These are phyloP conservation scores for Letharia columbiana DNA, from an alignment of 495 filamentous ascomycete species.

Conservation along the genomic window DNA sequence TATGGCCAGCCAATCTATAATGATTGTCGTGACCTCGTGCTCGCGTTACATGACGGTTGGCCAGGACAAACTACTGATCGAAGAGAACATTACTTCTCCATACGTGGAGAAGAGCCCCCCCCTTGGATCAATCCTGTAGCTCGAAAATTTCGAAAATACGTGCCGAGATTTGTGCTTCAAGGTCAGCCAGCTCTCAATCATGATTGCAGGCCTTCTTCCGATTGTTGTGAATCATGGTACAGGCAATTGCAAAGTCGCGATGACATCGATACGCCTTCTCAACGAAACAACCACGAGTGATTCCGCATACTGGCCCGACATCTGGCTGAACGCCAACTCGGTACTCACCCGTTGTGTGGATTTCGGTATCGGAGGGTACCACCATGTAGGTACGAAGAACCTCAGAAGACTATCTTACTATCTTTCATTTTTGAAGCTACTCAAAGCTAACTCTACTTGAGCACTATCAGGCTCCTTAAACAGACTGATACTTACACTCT, in stretches of 20 bases:
- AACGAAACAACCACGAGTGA: constrained; percentile 2
- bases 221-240: not conserved
- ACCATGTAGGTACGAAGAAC: not conserved
- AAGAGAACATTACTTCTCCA: not conserved
- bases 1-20: not conserved
- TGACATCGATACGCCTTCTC: not conserved
- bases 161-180: not conserved
- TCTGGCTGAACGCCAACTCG: not conserved
- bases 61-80: not conserved
- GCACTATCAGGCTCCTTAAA: not conserved
- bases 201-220: not conserved
- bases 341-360: not conserved
- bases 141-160: not conserved
- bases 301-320: not conserved
- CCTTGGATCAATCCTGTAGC: not conserved
- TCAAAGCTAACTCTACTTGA: not conserved
- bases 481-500: not conserved
- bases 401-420: not conserved
- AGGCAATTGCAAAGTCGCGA: not conserved
- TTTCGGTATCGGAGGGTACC: not conserved
- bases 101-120: not conserved
- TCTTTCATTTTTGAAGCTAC: not conserved
- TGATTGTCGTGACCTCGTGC: not conserved
- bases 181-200: not conserved
- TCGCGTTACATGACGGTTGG: not conserved